phyloP scores from a whole-genome alignment of 306 rosid species.

The Hippophae tibetana region DNA sequence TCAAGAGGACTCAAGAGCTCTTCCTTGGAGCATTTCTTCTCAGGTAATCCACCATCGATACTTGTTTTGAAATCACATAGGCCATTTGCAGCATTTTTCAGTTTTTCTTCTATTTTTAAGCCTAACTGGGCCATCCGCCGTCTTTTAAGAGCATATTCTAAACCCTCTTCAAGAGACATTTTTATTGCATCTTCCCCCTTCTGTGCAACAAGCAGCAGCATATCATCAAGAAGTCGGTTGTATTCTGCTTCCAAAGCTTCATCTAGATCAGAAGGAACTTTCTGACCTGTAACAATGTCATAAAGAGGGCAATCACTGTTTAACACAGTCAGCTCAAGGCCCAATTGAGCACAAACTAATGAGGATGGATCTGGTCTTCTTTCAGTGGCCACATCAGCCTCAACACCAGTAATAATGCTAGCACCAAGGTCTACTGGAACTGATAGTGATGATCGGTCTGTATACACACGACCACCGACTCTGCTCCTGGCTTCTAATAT shows the following conservation, averaged over 20 bases:
- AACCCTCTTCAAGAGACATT: slow-evolving; percentile 97
- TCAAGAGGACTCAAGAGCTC: slow-evolving; percentile 76
- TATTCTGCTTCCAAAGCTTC: slow-evolving; percentile 90
- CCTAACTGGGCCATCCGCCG: slow-evolving; percentile 51
- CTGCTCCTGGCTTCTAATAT: slow-evolving; percentile 90
- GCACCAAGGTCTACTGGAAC: slow-evolving; percentile 99
- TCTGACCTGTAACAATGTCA: slow-evolving; percentile 66
- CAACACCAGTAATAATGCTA: slow-evolving; percentile 98
- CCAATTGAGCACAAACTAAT: slow-evolving; percentile 89
- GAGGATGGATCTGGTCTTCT: slow-evolving; percentile 99
- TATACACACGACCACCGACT: slow-evolving; percentile 90
- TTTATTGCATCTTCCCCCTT: slow-evolving; percentile 75
- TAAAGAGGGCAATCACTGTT: slow-evolving; percentile 97
- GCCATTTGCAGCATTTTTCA: slow-evolving; percentile 23
- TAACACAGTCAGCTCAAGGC: slow-evolving; percentile 81
- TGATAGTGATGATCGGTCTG: slow-evolving; percentile 81
- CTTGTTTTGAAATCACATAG: slow-evolving; percentile 22
- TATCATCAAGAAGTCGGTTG: slow-evolving; percentile 96
- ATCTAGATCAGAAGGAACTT: slow-evolving; percentile 88
- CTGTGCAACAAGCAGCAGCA: slow-evolving; percentile 73
- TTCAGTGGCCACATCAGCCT: slow-evolving; percentile 97
- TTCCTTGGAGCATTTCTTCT: slow-evolving; percentile 22
- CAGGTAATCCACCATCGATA: slow-evolving; percentile 16
- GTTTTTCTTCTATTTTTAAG: slow-evolving; percentile 35
- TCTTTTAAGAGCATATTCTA: slow-evolving; percentile 77